These are phyloP conservation scores for Penicillium sclerotigenum DNA, from an alignment of 2,329 filamentous ascomycete species.

Conservation along the genomic window DNA sequence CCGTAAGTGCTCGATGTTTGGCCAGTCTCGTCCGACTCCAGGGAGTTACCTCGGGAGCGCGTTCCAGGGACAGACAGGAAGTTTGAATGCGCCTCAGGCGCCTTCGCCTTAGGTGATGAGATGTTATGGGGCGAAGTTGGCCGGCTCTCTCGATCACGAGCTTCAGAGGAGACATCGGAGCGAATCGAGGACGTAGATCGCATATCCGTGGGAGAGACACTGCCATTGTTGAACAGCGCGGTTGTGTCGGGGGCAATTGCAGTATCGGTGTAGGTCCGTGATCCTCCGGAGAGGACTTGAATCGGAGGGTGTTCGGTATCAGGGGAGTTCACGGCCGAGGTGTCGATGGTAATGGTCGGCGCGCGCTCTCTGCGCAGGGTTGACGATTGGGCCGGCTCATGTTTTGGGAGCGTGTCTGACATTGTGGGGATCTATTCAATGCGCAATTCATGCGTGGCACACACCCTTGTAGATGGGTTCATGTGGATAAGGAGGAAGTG, in stretches of 20 bases:
- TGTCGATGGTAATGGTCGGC: constrained; percentile 58
- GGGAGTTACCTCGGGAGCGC: constrained; percentile 62
- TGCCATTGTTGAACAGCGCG: constrained; percentile 29
- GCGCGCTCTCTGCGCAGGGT: constrained; percentile 44
- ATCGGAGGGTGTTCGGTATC: constrained; percentile 35
- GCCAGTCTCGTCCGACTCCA: constrained; percentile 59
- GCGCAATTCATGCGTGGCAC: constrained; percentile 16
- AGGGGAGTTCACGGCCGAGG: constrained; percentile 49
- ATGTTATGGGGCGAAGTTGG: constrained; percentile 67
- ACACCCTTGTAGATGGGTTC: constrained; percentile 5
- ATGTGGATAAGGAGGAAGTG: constrained; percentile 5
- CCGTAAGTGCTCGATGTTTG: constrained; percentile 53
- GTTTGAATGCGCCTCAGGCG: constrained; percentile 50
- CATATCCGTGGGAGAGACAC: constrained; percentile 48
- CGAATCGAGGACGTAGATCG: constrained; percentile 53
- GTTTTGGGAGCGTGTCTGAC: constrained; percentile 26
- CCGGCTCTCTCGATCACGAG: constrained; percentile 51
- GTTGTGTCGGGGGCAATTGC: constrained; percentile 32
- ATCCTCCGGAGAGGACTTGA: constrained; percentile 35
- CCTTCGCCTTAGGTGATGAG: constrained; percentile 58
- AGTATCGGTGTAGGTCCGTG: constrained; percentile 39
- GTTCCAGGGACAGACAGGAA: constrained; percentile 62
- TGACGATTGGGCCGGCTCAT: constrained; percentile 25
- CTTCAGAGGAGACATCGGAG: constrained; percentile 57
- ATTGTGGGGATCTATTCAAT: constrained; percentile 23